These are phyloP conservation scores for Hansenula sp. DNA, from an alignment of 1,139 yeast genomes.

Conservation along the genomic window DNA sequence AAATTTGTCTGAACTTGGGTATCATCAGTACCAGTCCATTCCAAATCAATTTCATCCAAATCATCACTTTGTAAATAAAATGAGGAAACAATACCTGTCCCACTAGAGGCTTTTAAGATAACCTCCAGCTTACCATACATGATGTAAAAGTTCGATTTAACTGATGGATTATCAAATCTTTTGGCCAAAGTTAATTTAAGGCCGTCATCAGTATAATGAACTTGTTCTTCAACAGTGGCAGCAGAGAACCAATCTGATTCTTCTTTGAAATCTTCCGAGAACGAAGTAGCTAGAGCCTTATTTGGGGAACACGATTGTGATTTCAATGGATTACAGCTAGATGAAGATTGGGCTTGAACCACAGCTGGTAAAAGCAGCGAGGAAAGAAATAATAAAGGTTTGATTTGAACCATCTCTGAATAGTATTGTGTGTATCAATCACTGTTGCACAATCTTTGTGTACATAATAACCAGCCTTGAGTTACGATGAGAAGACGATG, in stretches of 20 bases:
- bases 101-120: slow-evolving; percentile 64
- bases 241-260: slow-evolving; percentile 40
- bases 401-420: slow-evolving; percentile 1
- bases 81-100: slow-evolving; percentile 74
- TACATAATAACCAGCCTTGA: too few species aligned
- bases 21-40: slow-evolving; percentile 76
- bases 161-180: slow-evolving; percentile 70
- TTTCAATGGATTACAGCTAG: slow-evolving; percentile 39
- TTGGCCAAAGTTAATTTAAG: slow-evolving; percentile 53
- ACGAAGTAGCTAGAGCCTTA: slow-evolving; percentile 53
- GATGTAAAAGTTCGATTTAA: slow-evolving; percentile 72
- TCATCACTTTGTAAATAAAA: slow-evolving; percentile 83
- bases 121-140: slow-evolving; percentile 87
- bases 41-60: slow-evolving; percentile 82
- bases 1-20: slow-evolving; percentile 75
- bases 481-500: neutral
- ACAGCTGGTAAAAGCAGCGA: slow-evolving; percentile 7
- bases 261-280: slow-evolving; percentile 44
- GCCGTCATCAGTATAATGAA: slow-evolving; percentile 48
- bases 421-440: neutral
- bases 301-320: slow-evolving; percentile 39
- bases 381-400: neutral
- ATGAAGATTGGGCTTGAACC: slow-evolving; percentile 15
- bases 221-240: slow-evolving; percentile 32
- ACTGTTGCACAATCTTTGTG: too few species aligned